phyloP scores from a whole-genome alignment of 148 eudicot genomes.

The Persicaria maculosa region DNA sequence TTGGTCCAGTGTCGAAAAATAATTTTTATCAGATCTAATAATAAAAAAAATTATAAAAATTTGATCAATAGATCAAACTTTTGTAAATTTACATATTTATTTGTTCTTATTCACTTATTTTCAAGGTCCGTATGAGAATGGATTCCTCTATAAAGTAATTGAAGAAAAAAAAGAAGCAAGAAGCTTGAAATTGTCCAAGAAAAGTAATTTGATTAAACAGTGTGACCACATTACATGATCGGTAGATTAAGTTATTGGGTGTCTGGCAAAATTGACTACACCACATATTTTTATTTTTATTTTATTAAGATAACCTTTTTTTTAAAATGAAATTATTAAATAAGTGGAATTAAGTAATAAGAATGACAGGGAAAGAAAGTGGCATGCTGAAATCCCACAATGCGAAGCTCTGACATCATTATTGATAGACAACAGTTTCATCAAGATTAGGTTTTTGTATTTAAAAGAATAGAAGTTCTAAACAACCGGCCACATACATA shows the following conservation, averaged over 20 bases:
- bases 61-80: background rate
- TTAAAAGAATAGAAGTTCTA: too few species aligned
- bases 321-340: background rate
- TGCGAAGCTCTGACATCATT: conserved; percentile 8
- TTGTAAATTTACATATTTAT: too few species aligned
- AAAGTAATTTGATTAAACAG: background rate
- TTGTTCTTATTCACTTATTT: background rate
- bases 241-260: background rate
- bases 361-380: background rate
- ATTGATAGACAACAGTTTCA: background rate
- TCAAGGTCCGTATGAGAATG: too few species aligned
- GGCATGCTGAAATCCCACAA: conserved; percentile 6
- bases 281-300: background rate
- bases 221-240: conserved; percentile 6
- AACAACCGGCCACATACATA: too few species aligned
- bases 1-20: background rate
- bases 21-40: too few species aligned
- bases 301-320: background rate
- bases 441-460: background rate
- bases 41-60: too few species aligned
- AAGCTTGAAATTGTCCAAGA: background rate
- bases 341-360: background rate
- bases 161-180: background rate
- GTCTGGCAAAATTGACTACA: background rate
- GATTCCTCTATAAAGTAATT: background rate